phyloP scores from a whole-genome alignment of 768 basidiomycete species.

The Asterophora lycoperdoides region DNA sequence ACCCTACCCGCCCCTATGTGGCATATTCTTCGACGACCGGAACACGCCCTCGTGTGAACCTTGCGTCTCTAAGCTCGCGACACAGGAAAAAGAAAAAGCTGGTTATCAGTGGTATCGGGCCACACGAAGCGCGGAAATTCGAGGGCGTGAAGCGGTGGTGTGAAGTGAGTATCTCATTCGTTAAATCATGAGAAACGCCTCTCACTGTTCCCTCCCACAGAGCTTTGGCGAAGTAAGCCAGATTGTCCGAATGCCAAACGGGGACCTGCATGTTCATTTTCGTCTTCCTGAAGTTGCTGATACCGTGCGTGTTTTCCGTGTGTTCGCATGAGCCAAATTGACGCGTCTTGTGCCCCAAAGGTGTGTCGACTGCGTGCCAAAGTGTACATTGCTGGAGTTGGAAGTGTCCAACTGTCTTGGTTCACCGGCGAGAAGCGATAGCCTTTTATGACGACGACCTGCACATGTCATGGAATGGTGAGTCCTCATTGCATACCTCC shows the following conservation, averaged over 20 bases:
- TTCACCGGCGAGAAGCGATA: constrained; percentile 49
- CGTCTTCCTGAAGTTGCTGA: constrained; percentile 74
- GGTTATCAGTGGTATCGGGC: constrained; percentile 64
- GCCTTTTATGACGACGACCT: constrained; percentile 4
- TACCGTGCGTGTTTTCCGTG: constrained; percentile 46
- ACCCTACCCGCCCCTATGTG: constrained; percentile 29
- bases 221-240: constrained; percentile 73
- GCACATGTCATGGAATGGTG: constrained; percentile 4
- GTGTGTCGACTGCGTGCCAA: constrained; percentile 76
- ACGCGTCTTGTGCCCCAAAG: constrained; percentile 30
- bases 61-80: constrained; percentile 38
- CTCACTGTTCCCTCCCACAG: constrained; percentile 29
- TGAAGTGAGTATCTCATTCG: constrained; percentile 43
- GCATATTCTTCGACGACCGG: constrained; percentile 31
- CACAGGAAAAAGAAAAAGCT: constrained; percentile 56
- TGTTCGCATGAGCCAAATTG: neutral
- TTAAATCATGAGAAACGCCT: neutral
- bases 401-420: constrained; percentile 79
- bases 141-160: constrained; percentile 74
- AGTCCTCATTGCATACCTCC: neutral
- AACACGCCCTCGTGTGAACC: constrained; percentile 30
- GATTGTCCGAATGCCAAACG: constrained; percentile 70
- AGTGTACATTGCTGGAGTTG: constrained; percentile 70
- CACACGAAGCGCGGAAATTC: constrained; percentile 56
- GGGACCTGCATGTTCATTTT: constrained; percentile 76